A percentile compares a stretch with the other conserved stretches of the same genome.
Evolutionary conservation across 139 green algal species (phyloP).

Genomic region (Volvox reticuliferus): DNA sequence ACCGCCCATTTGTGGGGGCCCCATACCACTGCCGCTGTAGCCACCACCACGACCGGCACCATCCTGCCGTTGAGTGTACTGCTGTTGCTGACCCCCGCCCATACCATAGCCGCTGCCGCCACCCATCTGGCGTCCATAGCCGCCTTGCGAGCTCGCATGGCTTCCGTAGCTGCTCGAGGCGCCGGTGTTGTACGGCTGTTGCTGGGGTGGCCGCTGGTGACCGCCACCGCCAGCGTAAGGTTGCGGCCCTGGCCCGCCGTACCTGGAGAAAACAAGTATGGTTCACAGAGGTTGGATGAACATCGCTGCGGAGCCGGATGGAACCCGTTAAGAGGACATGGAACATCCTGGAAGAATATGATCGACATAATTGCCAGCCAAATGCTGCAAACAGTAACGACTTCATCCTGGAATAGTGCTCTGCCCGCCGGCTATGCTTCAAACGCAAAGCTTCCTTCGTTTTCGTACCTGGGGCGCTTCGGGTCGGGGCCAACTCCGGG

Average conservation of each 20-base stretch:
- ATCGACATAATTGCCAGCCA: background rate
- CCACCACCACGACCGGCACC: background rate
- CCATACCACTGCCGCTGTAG: slow-evolving; percentile 8
- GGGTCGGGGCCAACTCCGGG: background rate
- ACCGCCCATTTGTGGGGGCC: slow-evolving; percentile 1
- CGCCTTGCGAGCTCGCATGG: slow-evolving; percentile 1
- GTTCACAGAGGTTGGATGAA: background rate
- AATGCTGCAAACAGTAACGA: background rate
- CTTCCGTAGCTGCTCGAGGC: slow-evolving; percentile 10
- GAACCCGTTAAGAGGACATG: no score
- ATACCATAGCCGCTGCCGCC: background rate
- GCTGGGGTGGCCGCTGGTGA: background rate
- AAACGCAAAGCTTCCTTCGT: background rate
- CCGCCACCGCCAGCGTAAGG: background rate
- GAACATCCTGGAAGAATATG: background rate
- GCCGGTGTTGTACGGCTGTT: background rate
- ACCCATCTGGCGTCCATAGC: background rate
- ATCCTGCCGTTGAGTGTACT: background rate
- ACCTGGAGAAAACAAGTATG: background rate
- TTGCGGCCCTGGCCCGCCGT: slow-evolving; percentile 6
- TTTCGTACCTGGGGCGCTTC: slow-evolving; percentile 22
- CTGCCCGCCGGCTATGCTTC: background rate
- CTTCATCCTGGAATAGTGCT: background rate
- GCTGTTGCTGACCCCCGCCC: slow-evolving; percentile 4
- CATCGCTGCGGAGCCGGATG: no score